Evolutionary conservation across 176 grass and related monocot species (phyloP).

Genomic region (Lolium rigidum): DNA sequence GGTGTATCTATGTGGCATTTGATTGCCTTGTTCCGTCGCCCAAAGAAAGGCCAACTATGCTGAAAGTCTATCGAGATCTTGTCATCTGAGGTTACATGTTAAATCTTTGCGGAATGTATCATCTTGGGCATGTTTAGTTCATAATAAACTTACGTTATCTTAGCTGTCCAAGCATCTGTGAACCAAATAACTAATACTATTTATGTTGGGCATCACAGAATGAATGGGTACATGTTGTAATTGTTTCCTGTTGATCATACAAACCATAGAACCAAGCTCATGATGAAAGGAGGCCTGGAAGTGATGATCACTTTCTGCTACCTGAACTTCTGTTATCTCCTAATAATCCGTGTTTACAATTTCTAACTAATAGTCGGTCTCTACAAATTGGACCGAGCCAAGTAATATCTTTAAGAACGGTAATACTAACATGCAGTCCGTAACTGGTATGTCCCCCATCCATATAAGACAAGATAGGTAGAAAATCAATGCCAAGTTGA

Average conservation of each 20-base stretch:
- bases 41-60: conserved; percentile 29
- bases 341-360: too few relatives aligned
- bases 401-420: background rate
- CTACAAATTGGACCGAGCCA: background rate
- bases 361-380: background rate
- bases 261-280: background rate
- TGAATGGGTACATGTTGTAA: background rate
- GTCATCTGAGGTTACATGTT: background rate
- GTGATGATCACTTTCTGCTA: background rate
- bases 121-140: background rate
- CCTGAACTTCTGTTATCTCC: background rate
- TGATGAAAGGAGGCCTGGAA: background rate
- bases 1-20: background rate
- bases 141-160: background rate
- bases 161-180: background rate
- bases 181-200: background rate
- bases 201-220: background rate
- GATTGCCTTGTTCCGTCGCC: background rate
- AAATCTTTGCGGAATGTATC: background rate
- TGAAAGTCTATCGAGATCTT: conserved; percentile 8
- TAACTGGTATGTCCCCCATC: background rate
- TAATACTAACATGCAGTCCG: background rate
- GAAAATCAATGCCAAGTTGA: background rate
- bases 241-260: background rate
- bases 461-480: background rate